A percentile compares a stretch with the other conserved stretches of the same genome.
These are phyloP conservation scores for Phialocephala sp. DNA, from an alignment of 2,329 filamentous ascomycete species.

Conservation along the genomic window DNA sequence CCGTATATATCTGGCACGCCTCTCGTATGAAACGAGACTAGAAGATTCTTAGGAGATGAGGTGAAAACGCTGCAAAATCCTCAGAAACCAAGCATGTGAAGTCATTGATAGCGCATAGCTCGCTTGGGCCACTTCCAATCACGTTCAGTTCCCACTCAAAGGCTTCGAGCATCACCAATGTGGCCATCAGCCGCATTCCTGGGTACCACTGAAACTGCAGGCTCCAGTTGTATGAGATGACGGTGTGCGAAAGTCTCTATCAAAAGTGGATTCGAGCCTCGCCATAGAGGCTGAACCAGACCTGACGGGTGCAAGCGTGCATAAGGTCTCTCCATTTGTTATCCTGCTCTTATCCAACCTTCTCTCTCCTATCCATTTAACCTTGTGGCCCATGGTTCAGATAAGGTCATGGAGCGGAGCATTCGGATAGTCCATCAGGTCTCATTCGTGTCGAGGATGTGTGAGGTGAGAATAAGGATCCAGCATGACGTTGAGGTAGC, in stretches of 20 bases:
- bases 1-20: conserved; percentile 39
- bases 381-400: conserved; percentile 14
- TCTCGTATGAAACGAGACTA: conserved; percentile 36
- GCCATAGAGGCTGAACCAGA: conserved; percentile 27
- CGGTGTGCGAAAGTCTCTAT: conserved; percentile 34
- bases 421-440: conserved; percentile 10
- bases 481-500: conserved; percentile 33
- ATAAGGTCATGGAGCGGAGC: conserved; percentile 35
- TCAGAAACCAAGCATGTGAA: conserved; percentile 32
- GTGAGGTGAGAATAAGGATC: conserved; percentile 20
- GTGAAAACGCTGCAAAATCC: conserved; percentile 20
- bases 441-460: conserved; percentile 20
- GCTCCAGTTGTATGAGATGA: conserved; percentile 31
- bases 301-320: conserved; percentile 13
- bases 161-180: conserved; percentile 19
- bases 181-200: conserved; percentile 17
- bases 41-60: conserved; percentile 33
- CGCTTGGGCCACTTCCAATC: conserved; percentile 15
- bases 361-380: conserved; percentile 11
- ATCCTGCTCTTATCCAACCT: not conserved
- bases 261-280: conserved; percentile 36
- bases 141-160: conserved; percentile 10
- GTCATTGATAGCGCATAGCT: conserved; percentile 22
- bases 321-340: not conserved
- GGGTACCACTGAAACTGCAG: conserved; percentile 29